Base-by-base conservation (phyloP, 192 early-diverging fungal genomes). In the Dissophora globulifera region DNA sequence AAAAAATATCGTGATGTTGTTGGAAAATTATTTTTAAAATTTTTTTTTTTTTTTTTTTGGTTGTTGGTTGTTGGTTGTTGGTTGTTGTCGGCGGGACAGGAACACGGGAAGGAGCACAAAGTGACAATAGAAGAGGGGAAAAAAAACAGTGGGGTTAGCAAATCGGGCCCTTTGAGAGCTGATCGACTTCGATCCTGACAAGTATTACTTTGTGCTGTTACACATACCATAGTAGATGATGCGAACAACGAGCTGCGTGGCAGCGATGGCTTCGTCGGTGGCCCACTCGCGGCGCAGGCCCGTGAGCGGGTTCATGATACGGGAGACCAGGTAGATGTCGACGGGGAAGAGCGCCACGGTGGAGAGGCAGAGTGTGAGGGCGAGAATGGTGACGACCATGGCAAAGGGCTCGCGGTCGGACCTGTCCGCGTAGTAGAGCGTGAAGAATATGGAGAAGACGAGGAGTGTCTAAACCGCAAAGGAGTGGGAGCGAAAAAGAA, bases 211-310 rank as follows among this genome's bases (percentile, higher is more conserved):
- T n/a, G n/a, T n/a, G n/a, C n/a, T n/a, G n/a, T n/a, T n/a, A n/a
- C n/a, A n/a, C n/a, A n/a, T 75, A 83, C 84, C 58, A 67, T 84
- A 87, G 75, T 86, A 86, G 9, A 86, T 68, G n/a, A 69, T 50
- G 15, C 67, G 46, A 15, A 87, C 69, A 5, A 58, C 50, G 19
- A 50, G 8, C 11, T 69, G 80, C 75, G 86, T 83, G n/a, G 47
- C 42, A 27, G 65, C 59, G 12, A 89, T 63, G 23, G 67, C 59
- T 9, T 82, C 79, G 1, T 85, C 80, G 1, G 86, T 87, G 10
- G 86, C 87, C 87, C 87, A 89, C n/a, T 57, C 63, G 25, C 81
- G 71, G 41, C 87, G 83, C 9, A 89, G 58, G 16, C 87, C 87
- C 11, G 84, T 87, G 11, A 40, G 7, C 4, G 67, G 48, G 62